Evolutionary conservation across 2,329 filamentous ascomycete genomes (phyloP), one percentile per base, ranked within the genome.

Genomic region (Cytospora mali): DNA sequence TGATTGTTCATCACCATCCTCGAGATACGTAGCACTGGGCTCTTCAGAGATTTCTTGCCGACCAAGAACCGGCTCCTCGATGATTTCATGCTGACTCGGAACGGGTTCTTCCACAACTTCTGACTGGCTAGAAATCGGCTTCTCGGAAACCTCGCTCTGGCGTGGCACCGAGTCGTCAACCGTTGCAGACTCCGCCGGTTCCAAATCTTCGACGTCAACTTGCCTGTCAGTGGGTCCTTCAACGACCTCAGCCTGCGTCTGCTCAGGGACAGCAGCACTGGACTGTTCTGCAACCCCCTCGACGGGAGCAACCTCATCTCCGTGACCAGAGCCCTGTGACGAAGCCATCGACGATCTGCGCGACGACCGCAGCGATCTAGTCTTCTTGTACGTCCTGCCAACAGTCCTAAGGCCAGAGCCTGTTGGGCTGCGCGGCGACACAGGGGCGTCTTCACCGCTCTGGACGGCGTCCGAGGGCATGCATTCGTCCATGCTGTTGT

Each of bases 361-460:
- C 35, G 57, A 60, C 6, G 57, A 54, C 42, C 50, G 27, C 14
- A 54, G 27, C 13, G 57, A 58, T 28, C 57, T 35, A 14, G 50
- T 33, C 57, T 66, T 66, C 62, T 67, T 64, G 33, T 55, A 48
- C 28, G 62, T 66, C 35, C 61, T 62, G 3, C 51, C 56, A 7
- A 58, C 23, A n/a, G 48, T 33, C 48, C 31, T 55, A n/a, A 55
- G 61, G 16, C 29, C 62, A 48, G 62, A 54, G n/a, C 21, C 14
- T 2, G 35, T 18, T 16, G 50, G 39, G 14, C 28, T 28, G 27
- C 16, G 55, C 5, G 55, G 46, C 23, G 55, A 58, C 18, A 10
- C 9, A 21, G 39, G 16, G 9, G 25, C 29, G 11, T 51, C 50
- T 27, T 60, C 50, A 13, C 50, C 57, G 14, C 57, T 60, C 6